phyloP scores from a whole-genome alignment of 306 rosid species.

The Inga leiocalycina region DNA sequence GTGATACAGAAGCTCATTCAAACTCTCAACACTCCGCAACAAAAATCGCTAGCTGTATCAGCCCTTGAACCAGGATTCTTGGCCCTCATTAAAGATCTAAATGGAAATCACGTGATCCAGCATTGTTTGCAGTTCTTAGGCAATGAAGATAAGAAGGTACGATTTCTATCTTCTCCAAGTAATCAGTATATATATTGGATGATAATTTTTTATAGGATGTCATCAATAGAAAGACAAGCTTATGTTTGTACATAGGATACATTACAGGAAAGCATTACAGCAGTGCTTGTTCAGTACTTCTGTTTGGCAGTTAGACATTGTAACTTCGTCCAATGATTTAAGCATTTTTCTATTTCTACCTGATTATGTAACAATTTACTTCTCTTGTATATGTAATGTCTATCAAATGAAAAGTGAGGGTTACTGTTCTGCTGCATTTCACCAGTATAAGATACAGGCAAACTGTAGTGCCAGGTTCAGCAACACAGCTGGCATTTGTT shows the following conservation, averaged over 20 bases:
- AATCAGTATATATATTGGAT: slow-evolving; percentile 2
- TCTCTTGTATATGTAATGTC: neutral
- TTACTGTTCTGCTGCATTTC: slow-evolving; percentile 22
- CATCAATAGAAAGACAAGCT: neutral
- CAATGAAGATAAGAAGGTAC: slow-evolving; percentile 58
- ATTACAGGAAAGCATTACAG: slow-evolving; percentile 5
- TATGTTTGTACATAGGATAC: slow-evolving; percentile 8
- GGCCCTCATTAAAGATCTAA: slow-evolving; percentile 58
- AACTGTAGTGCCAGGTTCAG: slow-evolving; percentile 23
- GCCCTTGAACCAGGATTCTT: slow-evolving; percentile 64
- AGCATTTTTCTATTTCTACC: neutral
- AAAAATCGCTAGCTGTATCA: slow-evolving; percentile 47
- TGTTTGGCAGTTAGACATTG: slow-evolving; percentile 10
- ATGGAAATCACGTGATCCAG: slow-evolving; percentile 72
- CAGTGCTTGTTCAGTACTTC: neutral
- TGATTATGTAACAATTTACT: neutral
- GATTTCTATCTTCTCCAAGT: slow-evolving; percentile 15
- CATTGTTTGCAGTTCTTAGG: slow-evolving; percentile 59
- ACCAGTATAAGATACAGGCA: neutral
- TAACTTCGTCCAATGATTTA: slow-evolving; percentile 1
- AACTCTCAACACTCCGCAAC: slow-evolving; percentile 59
- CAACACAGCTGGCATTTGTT: slow-evolving; percentile 1
- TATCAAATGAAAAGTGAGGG: slow-evolving; percentile 8
- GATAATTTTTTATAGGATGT: neutral
- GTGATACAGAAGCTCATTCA: slow-evolving; percentile 66